Evolutionary conservation across 2,329 filamentous ascomycete species (phyloP).

Genomic region (Paraconiothyrium sp.): DNA sequence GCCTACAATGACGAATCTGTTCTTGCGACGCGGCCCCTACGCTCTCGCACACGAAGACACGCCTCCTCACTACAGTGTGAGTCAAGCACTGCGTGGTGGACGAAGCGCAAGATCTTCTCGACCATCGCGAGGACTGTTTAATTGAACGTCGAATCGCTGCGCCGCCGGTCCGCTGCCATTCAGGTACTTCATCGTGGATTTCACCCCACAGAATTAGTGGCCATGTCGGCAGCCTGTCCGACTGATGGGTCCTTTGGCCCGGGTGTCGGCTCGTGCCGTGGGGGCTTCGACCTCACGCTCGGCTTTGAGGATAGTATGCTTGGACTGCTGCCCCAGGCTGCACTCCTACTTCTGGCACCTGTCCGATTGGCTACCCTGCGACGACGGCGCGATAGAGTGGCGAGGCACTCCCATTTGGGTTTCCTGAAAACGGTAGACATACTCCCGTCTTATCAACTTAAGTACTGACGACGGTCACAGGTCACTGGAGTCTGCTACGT

Average conservation of each 20-base stretch:
- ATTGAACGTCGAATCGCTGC: conserved; percentile 18
- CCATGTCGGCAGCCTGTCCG: conserved; percentile 27
- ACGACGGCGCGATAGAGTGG: conserved; percentile 27
- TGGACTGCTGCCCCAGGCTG: conserved; percentile 34
- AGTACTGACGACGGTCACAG: conserved; percentile 13
- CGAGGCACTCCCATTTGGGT: conserved; percentile 29
- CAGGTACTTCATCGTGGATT: background rate
- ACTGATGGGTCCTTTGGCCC: conserved; percentile 36
- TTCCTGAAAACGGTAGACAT: conserved; percentile 28
- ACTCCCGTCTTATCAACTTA: background rate
- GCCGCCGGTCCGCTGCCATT: conserved; percentile 2
- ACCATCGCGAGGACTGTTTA: conserved; percentile 17
- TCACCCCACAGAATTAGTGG: conserved; percentile 16
- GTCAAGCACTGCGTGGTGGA: background rate
- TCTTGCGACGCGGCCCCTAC: conserved; percentile 3
- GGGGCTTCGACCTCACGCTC: conserved; percentile 41
- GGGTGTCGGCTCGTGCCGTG: conserved; percentile 30
- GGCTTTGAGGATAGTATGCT: conserved; percentile 41
- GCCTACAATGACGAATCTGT: conserved; percentile 2
- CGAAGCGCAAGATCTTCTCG: background rate
- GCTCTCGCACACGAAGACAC: background rate
- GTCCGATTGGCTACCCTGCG: conserved; percentile 37
- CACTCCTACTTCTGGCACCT: conserved; percentile 36
- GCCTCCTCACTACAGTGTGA: conserved; percentile 6
- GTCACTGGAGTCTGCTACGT: conserved; percentile 27